Percentiles rank a stretch among this genome's conserved stretches.
These are phyloP conservation scores for Dionaea muscipula DNA, from an alignment of 179 eudicot species.

Conservation along the genomic window DNA sequence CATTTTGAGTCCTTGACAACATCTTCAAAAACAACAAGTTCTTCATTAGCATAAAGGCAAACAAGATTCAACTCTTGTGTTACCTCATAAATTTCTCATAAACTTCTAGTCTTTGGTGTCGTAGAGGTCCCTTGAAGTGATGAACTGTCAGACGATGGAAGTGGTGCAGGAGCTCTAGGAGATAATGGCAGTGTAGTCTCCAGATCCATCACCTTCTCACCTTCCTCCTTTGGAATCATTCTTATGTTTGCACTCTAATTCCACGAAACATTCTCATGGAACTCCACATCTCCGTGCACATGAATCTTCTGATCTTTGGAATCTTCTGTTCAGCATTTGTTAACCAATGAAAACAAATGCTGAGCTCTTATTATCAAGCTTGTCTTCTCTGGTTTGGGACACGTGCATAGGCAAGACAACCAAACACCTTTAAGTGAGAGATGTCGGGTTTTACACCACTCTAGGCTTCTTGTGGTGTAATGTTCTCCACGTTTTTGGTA, in stretches of 20 bases:
- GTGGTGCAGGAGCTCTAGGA: too few species aligned
- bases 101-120: background rate
- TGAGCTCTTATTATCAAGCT: background rate
- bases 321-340: background rate
- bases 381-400: background rate
- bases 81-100: background rate
- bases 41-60: background rate
- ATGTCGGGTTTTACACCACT: background rate
- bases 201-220: background rate
- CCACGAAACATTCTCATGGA: background rate
- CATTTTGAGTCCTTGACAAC: background rate
- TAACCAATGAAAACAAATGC: background rate
- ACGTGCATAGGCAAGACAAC: background rate
- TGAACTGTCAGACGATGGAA: background rate
- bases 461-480: conserved; percentile 2
- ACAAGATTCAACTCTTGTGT: background rate
- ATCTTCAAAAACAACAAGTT: background rate
- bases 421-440: background rate
- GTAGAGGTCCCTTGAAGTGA: too few species aligned
- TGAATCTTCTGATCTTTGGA: background rate
- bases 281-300: background rate
- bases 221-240: background rate
- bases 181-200: background rate
- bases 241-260: background rate
- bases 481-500: background rate